Evolutionary conservation across 768 basidiomycete species (phyloP), one percentile per base, ranked within the genome.

Genomic region (Suillus spraguei): DNA sequence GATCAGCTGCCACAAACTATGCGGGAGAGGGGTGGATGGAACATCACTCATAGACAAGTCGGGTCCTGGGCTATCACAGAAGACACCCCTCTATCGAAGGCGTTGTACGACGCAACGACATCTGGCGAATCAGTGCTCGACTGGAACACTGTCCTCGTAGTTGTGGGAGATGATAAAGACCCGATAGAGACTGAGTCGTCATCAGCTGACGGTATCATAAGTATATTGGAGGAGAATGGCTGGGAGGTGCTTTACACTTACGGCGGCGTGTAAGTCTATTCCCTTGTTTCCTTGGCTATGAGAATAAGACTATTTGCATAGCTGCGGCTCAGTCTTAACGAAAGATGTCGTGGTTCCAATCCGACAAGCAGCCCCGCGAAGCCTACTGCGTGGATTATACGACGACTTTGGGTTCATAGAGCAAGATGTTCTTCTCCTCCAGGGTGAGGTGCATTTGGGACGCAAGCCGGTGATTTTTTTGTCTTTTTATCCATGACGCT

Each of bases 241-340:
- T 81, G 77, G 42, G 75, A 77, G 54, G 71, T 78, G n/a, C 60
- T 81, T 54, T 75, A 80, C 59, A 81, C 82, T 17, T 83, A 74
- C 47, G 66, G 72, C 9, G 74, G 75, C 65, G 71, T 71, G 82
- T 83, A 62, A 71, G 82, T 76, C n/a, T 20, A 7, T 59, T 56
- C 4, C 41, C 5, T 36, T 0, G 1, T 38, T 10, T 49, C 49
- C 17, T 35, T 33, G 14, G 16, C 11, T 38, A 41, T 10, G 49
- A 67, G 35, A 68, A 24, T 14, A 35, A 53, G 49, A 22, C 47
- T 44, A 14, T 13, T 36, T 20, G 38, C 8, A n/a, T 64, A 82
- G 82, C 47, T 69, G 67, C 16, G 77, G 78, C n/a, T 60, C 66
- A 67, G 81, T 82, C 5, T 72, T 65, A 53, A 73, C 76, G 9